These are phyloP conservation scores for Paracoccidioides lutzii DNA, from an alignment of 2,329 filamentous ascomycete species.

Conservation along the genomic window DNA sequence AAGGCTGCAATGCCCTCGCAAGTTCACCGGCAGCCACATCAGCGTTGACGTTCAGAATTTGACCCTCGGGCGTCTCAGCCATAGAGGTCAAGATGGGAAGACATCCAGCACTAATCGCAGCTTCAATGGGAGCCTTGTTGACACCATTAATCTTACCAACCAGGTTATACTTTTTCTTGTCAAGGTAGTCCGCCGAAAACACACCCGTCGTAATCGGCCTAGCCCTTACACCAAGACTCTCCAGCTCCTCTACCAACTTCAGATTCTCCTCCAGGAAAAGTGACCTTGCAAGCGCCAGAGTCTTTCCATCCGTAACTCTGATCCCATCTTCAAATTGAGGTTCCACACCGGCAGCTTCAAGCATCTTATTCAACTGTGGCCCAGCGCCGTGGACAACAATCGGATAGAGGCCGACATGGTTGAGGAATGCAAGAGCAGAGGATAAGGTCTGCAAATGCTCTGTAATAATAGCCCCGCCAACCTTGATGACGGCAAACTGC, in stretches of 20 bases:
- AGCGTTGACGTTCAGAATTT: slow-evolving; percentile 93
- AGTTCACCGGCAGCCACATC: slow-evolving; percentile 93
- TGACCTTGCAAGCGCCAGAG: slow-evolving; percentile 75
- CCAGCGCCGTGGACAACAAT: slow-evolving; percentile 93
- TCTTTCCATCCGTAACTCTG: slow-evolving; percentile 89
- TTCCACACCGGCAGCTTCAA: slow-evolving; percentile 83
- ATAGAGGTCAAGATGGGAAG: slow-evolving; percentile 91
- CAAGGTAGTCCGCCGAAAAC: slow-evolving; percentile 84
- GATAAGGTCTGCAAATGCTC: slow-evolving; percentile 89
- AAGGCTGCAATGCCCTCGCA: slow-evolving; percentile 71
- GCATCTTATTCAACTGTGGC: slow-evolving; percentile 82
- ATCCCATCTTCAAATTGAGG: slow-evolving; percentile 96
- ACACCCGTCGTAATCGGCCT: slow-evolving; percentile 81
- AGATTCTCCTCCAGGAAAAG: slow-evolving; percentile 93
- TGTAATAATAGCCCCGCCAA: slow-evolving; percentile 88
- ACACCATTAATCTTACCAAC: slow-evolving; percentile 93
- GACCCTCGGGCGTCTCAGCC: slow-evolving; percentile 83
- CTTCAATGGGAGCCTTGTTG: slow-evolving; percentile 79
- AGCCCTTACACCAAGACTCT: slow-evolving; percentile 77
- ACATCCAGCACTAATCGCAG: slow-evolving; percentile 79
- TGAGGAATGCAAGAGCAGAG: slow-evolving; percentile 76
- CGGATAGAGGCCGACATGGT: slow-evolving; percentile 87
- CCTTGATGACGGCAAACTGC: slow-evolving; percentile 97
- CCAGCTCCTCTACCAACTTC: slow-evolving; percentile 78
- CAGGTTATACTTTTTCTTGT: slow-evolving; percentile 91